phyloP scores from a whole-genome alignment of 371 early-diverging fungal genomes.

The Mucor indicus region DNA sequence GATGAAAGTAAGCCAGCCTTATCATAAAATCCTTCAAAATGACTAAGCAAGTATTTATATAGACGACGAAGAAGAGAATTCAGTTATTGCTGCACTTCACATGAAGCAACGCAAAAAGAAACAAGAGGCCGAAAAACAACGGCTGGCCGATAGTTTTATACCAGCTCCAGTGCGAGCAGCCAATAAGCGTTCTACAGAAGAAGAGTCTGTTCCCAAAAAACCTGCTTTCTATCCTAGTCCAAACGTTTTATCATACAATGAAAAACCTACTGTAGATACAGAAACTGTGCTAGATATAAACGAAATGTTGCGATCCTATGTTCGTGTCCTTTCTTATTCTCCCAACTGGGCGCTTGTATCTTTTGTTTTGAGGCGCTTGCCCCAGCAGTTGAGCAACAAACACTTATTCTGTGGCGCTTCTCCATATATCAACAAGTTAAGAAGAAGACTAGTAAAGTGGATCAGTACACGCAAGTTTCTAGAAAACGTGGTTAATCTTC shows the following conservation, averaged over 20 bases:
- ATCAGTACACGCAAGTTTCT: constrained; percentile 54
- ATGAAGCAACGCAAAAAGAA: constrained; percentile 5
- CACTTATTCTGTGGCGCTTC: constrained; percentile 66
- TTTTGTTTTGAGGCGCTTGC: constrained; percentile 62
- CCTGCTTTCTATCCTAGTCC: constrained; percentile 33
- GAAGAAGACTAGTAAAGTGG: constrained; percentile 50
- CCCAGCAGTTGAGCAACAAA: constrained; percentile 69
- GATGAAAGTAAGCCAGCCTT: constrained; percentile 41
- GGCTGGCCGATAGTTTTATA: constrained; percentile 6
- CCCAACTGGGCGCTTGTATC: constrained; percentile 63
- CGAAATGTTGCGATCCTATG: constrained; percentile 50
- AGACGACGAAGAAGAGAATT: constrained; percentile 14
- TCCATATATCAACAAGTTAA: constrained; percentile 50
- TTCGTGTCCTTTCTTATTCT: constrained; percentile 59
- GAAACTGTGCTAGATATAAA: constrained; percentile 20
- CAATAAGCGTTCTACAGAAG: not conserved
- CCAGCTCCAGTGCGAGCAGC: constrained; percentile 1
- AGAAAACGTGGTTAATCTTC: constrained; percentile 49
- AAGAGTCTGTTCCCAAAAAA: not conserved
- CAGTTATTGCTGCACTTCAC: constrained; percentile 14
- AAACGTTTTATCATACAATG: constrained; percentile 41
- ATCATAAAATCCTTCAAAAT: too few species aligned
- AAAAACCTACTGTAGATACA: constrained; percentile 18
- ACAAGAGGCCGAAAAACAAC: constrained; percentile 8
- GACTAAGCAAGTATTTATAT: too few species aligned